phyloP scores from a whole-genome alignment of 2,329 filamentous ascomycete species.

The Shiraia sp. region DNA sequence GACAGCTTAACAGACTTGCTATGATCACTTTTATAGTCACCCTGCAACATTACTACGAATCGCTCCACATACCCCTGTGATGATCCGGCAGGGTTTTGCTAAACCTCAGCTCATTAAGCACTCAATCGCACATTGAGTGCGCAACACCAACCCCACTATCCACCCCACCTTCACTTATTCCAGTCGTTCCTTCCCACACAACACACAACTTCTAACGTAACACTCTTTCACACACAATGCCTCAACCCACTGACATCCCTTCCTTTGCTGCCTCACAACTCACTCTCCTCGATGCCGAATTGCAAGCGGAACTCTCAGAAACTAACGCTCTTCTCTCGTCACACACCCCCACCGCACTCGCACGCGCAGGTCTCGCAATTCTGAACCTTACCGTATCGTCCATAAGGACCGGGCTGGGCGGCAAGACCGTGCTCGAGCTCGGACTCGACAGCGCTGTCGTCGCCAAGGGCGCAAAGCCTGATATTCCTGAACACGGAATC shows the following conservation, averaged over 20 bases:
- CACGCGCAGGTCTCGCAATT: constrained; percentile 77
- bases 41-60: too few relatives aligned
- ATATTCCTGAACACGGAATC: constrained; percentile 75
- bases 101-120: too few relatives aligned
- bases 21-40: too few relatives aligned
- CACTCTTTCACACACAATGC: constrained; percentile 26
- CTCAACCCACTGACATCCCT: constrained; percentile 57
- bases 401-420: constrained; percentile 85
- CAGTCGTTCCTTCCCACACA: too few relatives aligned
- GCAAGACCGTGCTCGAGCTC: constrained; percentile 87
- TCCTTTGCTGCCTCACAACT: constrained; percentile 74
- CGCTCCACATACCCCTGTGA: too few relatives aligned
- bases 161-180: too few relatives aligned
- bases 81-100: too few relatives aligned
- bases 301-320: constrained; percentile 72
- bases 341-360: constrained; percentile 69
- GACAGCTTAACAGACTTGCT: too few relatives aligned
- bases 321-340: constrained; percentile 68
- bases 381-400: constrained; percentile 74
- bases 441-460: constrained; percentile 69
- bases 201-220: too few relatives aligned
- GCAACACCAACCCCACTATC: too few relatives aligned
- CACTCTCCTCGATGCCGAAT: constrained; percentile 69
- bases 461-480: constrained; percentile 50
- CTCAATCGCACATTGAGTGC: too few relatives aligned